phyloP scores from a whole-genome alignment of 371 early-diverging fungal species.

The Mortierella sp. region DNA sequence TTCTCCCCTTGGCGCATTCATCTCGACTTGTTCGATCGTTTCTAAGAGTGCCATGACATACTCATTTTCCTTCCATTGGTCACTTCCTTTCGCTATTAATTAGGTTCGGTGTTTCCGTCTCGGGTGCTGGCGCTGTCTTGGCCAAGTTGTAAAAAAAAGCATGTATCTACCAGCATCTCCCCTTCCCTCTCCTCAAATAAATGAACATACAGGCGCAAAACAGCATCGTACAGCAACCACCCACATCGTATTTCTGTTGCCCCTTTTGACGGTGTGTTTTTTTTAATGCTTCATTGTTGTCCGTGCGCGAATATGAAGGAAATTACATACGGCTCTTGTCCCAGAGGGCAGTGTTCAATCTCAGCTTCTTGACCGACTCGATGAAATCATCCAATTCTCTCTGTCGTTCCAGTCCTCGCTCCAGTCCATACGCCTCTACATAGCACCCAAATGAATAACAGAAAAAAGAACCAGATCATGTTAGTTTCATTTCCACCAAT shows the following conservation, averaged over 20 bases:
- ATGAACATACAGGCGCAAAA: not conserved
- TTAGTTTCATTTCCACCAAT: not conserved
- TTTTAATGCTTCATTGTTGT: not conserved
- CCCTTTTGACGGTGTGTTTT: too few relatives aligned
- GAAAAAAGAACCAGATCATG: not conserved
- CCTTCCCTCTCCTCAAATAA: not conserved
- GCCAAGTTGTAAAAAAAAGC: slow-evolving; percentile 59
- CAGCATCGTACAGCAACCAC: not conserved
- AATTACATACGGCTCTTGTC: slow-evolving; percentile 18
- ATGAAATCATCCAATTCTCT: slow-evolving; percentile 3
- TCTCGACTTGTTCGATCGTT: not conserved
- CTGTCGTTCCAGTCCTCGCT: slow-evolving; percentile 7
- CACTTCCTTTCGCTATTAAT: not conserved
- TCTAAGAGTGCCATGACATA: not conserved
- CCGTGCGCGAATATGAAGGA: not conserved
- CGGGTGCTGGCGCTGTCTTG: slow-evolving; percentile 64
- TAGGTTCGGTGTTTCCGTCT: slow-evolving; percentile 61
- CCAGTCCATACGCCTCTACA: slow-evolving; percentile 1
- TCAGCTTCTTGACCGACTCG: slow-evolving; percentile 1
- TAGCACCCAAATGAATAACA: not conserved
- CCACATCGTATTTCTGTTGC: too few relatives aligned
- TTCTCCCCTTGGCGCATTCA: not conserved
- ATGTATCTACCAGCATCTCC: not conserved
- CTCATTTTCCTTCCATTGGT: not conserved
- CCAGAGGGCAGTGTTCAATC: slow-evolving; percentile 4